A percentile compares a stretch with the other conserved stretches of the same genome.
Conservation (phyloP, 305 asterid genomes). For the Stenogyne calaminthoides region DNA sequence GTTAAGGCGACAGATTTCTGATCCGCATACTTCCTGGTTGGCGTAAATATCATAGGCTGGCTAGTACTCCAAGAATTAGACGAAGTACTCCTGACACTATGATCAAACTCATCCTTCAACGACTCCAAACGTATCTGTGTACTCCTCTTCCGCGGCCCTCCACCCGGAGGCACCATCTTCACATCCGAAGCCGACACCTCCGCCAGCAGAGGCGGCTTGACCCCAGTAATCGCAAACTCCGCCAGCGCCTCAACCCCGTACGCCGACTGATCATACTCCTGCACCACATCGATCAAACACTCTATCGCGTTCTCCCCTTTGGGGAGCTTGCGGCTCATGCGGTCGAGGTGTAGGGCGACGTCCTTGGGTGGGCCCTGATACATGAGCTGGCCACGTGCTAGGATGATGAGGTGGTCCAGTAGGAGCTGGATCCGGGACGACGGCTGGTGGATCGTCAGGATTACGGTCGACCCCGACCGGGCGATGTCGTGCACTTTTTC, state of each 20-base stretch:
- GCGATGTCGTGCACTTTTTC: constrained; percentile 85
- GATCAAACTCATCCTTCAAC: constrained; percentile 40
- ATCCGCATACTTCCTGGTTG: constrained; percentile 48
- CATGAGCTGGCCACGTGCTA: constrained; percentile 93
- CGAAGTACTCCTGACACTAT: constrained; percentile 67
- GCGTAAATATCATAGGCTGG: constrained; percentile 55
- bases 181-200: constrained; percentile 38
- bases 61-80: constrained; percentile 66
- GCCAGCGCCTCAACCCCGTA: constrained; percentile 72
- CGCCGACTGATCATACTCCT: constrained; percentile 74
- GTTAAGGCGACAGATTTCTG: constrained; percentile 34
- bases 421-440: constrained; percentile 72
- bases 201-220: constrained; percentile 60
- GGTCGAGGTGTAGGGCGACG: constrained; percentile 57
- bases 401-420: constrained; percentile 72
- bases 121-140: constrained; percentile 47
- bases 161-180: constrained; percentile 2
- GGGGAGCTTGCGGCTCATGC: constrained; percentile 63
- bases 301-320: constrained; percentile 74
- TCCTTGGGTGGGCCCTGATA: constrained; percentile 85
- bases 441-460: constrained; percentile 88
- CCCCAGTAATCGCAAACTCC: constrained; percentile 67
- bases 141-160: constrained; percentile 27
- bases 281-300: constrained; percentile 74
- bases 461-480: constrained; percentile 71